Evolutionary conservation across 129 eudicot genomes (phyloP), one percentile per base, ranked within the genome.

Genomic region (Lonicera japonica): DNA sequence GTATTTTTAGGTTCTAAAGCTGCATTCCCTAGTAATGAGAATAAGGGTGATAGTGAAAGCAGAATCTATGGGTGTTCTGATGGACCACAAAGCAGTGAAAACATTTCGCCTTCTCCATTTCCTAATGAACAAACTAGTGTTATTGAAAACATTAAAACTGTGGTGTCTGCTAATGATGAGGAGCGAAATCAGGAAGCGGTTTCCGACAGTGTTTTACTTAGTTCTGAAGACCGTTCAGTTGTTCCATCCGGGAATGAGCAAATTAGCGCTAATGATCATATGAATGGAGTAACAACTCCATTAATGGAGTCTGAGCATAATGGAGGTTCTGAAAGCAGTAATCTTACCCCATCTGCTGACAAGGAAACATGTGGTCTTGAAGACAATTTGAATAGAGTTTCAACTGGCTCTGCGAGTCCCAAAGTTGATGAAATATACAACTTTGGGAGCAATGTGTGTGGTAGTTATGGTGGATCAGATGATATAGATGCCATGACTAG

Each of bases 1-100:
- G 15, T 24, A 62, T 72, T 57, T 70, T 65, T 75, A 39, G 83
- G 36, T 57, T 20, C 55, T 55, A 85, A 74, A 75, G 54, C 66
- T 75, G 59, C 71, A 60, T 40, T 66, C 46, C 56, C 81, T 66
- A n/a, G n/a, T n/a, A 48, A 56, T 51, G 77, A 68, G 25, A 68
- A 69, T 73, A 54, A 68, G 47, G 52, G 24, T 29, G 47, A 61
- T 18, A 39, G 50, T 54, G 79, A 53, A 57, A 54, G n/a, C n/a
- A n/a, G n/a, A n/a, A n/a, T n/a, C n/a, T n/a, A n/a, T n/a, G n/a
- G n/a, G n/a, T n/a, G n/a, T n/a, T n/a, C n/a, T n/a, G n/a, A n/a
- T n/a, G n/a, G n/a, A n/a, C n/a, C n/a, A n/a, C n/a, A n/a, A n/a
- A n/a, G n/a, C n/a, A n/a, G n/a, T n/a, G n/a, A n/a, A n/a, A n/a